Evolutionary conservation across 352 stramenopile species (phyloP).

Genomic region (Peronospora destructor): DNA sequence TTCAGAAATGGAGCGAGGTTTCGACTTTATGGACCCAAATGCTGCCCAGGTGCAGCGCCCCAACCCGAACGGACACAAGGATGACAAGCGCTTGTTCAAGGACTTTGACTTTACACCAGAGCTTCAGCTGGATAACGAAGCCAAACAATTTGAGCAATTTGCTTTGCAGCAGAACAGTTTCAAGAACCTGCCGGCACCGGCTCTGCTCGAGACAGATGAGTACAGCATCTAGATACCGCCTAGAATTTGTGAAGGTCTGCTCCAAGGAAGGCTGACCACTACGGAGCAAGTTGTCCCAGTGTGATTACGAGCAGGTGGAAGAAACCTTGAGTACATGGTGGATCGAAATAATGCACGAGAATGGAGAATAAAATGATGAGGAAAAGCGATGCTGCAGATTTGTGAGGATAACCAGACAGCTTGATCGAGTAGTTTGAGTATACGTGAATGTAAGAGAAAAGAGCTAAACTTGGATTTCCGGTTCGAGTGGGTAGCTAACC

Average conservation of each 20-base stretch:
- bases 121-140: slow-evolving; percentile 70
- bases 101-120: slow-evolving; percentile 85
- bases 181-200: slow-evolving; percentile 67
- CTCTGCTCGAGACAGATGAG: slow-evolving; percentile 70
- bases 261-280: slow-evolving; percentile 24
- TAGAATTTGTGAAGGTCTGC: slow-evolving; percentile 15
- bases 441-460: slow-evolving; percentile 23
- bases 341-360: slow-evolving; percentile 7
- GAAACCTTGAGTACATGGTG: slow-evolving; percentile 9
- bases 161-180: slow-evolving; percentile 76
- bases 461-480: slow-evolving; percentile 11
- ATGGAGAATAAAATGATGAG: slow-evolving; percentile 11
- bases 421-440: slow-evolving; percentile 27
- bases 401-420: slow-evolving; percentile 17
- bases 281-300: slow-evolving; percentile 1
- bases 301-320: slow-evolving; percentile 3
- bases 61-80: slow-evolving; percentile 44
- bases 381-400: slow-evolving; percentile 12
- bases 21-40: slow-evolving; percentile 54
- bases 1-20: slow-evolving; percentile 77
- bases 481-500: slow-evolving; percentile 16
- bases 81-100: slow-evolving; percentile 76
- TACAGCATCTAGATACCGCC: slow-evolving; percentile 64
- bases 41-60: slow-evolving; percentile 57
- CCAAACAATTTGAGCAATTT: slow-evolving; percentile 82